Evolutionary conservation across 1,284 basidiomycete genomes (phyloP), one percentile per base, ranked within the genome.

Genomic region (Cryptococcus sp.): DNA sequence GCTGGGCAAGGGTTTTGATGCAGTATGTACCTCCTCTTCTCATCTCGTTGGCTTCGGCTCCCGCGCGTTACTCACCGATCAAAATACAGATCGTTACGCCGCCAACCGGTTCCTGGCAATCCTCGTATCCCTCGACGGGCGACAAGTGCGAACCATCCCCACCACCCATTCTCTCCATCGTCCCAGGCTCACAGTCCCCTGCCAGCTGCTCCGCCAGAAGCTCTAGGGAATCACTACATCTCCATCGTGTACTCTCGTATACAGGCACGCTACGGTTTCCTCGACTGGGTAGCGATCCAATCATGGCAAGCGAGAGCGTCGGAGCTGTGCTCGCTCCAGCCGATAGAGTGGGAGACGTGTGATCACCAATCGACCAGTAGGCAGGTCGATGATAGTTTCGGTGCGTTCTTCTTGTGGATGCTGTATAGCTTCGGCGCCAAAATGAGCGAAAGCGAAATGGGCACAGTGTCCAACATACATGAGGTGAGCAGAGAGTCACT

Each of bases 331-430:
- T 15, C 25, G 4, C 22, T 53, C 15, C 52, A 35, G 38, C 43
- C 39, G 6, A 39, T 39, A 35, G 43, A 45, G 15, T 30, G 49
- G 23, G 30, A 40, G 19, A 19, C 35, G 17, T 20, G 43, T 17
- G 20, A 41, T 17, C 11, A 16, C 17, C 38, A 16, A 27, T 23
- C 23, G 27, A 41, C 22, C 19, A 23, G 19, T 16, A 19, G 17
- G 23, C 17, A 40, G 25, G 38, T 57, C 8, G 42, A 57, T 17
- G 50, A 52, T 25, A 22, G 50, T 39, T 57, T 47, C n/a, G 55
- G 55, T 20, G 50, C 50, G 5, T 57, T 52, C 43, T 57, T 57
- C 17, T 25, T 57, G 42, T 57, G 55, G 55, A 51, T 57, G 55
- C 39, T 57, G 41, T 57, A 57, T 47, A 50, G 55, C 16, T 39